A percentile compares a stretch with the other conserved stretches of the same genome.
Conservation (phyloP, 1,284 basidiomycete genomes). For the Sphagnurus paluster region DNA sequence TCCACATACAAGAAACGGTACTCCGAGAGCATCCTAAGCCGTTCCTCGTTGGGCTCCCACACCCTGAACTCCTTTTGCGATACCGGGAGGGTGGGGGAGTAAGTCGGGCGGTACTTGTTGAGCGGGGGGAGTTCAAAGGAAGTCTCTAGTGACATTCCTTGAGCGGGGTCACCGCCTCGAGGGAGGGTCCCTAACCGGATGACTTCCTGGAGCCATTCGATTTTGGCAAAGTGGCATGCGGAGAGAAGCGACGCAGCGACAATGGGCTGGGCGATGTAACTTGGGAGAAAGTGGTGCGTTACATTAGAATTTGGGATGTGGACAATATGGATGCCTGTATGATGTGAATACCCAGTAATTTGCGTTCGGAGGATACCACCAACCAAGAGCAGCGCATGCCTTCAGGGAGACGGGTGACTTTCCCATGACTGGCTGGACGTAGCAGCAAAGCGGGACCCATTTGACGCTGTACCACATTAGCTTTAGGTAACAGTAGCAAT, state of each 20-base stretch:
- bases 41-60: conserved; percentile 67
- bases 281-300: conserved; percentile 62
- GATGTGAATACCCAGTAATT: conserved; percentile 2
- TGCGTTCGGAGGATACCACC: conserved; percentile 13
- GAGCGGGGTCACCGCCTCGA: conserved; percentile 32
- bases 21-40: conserved; percentile 49
- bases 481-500: conserved; percentile 4
- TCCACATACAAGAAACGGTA: conserved; percentile 60
- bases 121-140: conserved; percentile 48
- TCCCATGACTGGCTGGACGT: conserved; percentile 31
- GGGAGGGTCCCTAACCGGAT: conserved; percentile 45
- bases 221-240: conserved; percentile 54
- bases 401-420: conserved; percentile 30
- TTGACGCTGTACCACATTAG: conserved; percentile 36
- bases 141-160: conserved; percentile 45
- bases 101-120: conserved; percentile 57
- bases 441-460: conserved; percentile 57
- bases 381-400: conserved; percentile 58
- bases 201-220: conserved; percentile 63
- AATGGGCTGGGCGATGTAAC: conserved; percentile 45
- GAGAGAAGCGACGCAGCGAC: conserved; percentile 58
- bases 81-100: conserved; percentile 47
- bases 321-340: conserved; percentile 54
- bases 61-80: conserved; percentile 49
- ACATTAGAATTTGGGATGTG: conserved; percentile 41